Conservation (phyloP, 2,329 filamentous ascomycete species). For the Claviceps digitariae region DNA sequence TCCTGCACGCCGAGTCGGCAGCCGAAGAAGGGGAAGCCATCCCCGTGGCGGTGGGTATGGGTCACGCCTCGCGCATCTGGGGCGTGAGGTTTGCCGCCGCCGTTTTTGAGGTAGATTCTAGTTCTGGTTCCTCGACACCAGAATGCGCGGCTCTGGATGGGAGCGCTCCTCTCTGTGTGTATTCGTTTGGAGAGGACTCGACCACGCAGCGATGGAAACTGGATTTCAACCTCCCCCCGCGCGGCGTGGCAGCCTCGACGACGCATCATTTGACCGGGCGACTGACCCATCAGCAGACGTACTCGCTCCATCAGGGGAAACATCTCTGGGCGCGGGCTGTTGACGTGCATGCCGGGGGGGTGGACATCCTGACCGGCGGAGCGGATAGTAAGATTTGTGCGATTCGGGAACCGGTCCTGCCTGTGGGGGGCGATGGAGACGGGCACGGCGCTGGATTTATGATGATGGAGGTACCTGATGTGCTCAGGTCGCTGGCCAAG, state of each 20-base stretch:
- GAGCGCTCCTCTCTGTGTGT: slow-evolving; percentile 24
- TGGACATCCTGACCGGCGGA: slow-evolving; percentile 60
- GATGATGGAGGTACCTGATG: slow-evolving; percentile 20
- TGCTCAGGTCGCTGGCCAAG: slow-evolving; percentile 12
- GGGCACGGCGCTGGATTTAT: slow-evolving; percentile 6
- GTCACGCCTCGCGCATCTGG: slow-evolving; percentile 85
- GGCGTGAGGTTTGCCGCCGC: slow-evolving; percentile 47
- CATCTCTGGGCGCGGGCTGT: slow-evolving; percentile 71
- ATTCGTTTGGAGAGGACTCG: slow-evolving; percentile 79
- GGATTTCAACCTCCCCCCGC: neutral
- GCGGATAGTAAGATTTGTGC: slow-evolving; percentile 59
- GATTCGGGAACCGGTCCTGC: slow-evolving; percentile 17
- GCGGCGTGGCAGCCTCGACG: neutral
- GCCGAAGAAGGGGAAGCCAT: slow-evolving; percentile 12
- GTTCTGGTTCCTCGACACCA: neutral
- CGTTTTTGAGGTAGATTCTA: slow-evolving; percentile 11
- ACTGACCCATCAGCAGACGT: slow-evolving; percentile 40
- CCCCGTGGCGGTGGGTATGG: slow-evolving; percentile 62
- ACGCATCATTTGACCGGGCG: slow-evolving; percentile 8
- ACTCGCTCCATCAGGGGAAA: slow-evolving; percentile 65
- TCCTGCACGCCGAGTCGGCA: slow-evolving; percentile 1
- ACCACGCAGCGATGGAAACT: slow-evolving; percentile 57
- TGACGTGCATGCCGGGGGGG: slow-evolving; percentile 14
- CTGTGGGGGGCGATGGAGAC: neutral
- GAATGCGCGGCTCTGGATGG: slow-evolving; percentile 4